Percentiles rank a stretch among this genome's conserved stretches.
These are phyloP conservation scores for Cryptosporidium ryanae DNA, from an alignment of 169 alveolate genomes.

Conservation along the genomic window DNA sequence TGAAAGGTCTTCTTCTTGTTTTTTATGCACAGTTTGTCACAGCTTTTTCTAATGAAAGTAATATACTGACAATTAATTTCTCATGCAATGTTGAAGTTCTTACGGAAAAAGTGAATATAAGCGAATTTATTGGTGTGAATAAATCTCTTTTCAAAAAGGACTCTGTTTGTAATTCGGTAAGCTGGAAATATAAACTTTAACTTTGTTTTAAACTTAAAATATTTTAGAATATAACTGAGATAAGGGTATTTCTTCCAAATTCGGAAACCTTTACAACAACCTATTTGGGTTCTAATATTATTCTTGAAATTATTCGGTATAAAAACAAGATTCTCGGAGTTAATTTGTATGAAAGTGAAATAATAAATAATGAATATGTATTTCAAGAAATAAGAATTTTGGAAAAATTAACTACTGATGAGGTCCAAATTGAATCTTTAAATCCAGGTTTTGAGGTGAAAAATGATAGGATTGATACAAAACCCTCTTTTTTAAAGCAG, in stretches of 20 bases:
- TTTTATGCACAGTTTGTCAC: not conserved
- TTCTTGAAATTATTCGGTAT: not conserved
- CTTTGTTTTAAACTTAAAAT: not conserved
- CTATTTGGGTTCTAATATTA: constrained; percentile 19
- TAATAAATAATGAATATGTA: not conserved
- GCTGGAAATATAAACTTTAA: not conserved
- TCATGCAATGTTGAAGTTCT: not conserved
- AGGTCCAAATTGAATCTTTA: not conserved
- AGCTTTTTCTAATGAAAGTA: not conserved
- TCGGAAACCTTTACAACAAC: constrained; percentile 2
- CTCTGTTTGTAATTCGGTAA: constrained; percentile 21
- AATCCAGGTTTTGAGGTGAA: not conserved
- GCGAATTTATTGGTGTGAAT: not conserved
- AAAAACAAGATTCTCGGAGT: constrained; percentile 5
- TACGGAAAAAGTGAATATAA: not conserved
- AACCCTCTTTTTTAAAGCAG: constrained; percentile 27
- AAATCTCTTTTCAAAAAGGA: constrained; percentile 3
- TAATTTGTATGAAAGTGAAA: not conserved
- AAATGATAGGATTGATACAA: not conserved
- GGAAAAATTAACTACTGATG: not conserved
- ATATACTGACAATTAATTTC: not conserved
- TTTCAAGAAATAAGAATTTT: constrained; percentile 10
- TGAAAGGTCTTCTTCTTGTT: not conserved
- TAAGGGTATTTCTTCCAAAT: constrained; percentile 8
- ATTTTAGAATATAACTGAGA: constrained; percentile 23